phyloP scores from a whole-genome alignment of 164 flowering plant species.

The Aristolochia contorta region DNA sequence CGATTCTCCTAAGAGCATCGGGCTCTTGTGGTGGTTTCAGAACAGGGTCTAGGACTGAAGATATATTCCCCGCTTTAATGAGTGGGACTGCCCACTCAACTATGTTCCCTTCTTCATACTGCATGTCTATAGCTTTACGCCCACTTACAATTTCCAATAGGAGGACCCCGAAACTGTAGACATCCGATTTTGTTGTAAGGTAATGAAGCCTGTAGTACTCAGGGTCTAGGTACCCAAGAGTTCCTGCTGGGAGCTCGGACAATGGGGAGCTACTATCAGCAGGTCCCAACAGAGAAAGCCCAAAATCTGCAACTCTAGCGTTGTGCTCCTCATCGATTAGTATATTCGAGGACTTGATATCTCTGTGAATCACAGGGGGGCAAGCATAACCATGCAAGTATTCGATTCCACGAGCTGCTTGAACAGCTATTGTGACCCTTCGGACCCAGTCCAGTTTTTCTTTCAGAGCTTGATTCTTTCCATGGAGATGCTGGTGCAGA shows the following conservation, averaged over 20 bases:
- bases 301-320: constrained; percentile 92
- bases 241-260: constrained; percentile 92
- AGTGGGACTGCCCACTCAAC: constrained; percentile 98
- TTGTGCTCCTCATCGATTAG: constrained; percentile 91
- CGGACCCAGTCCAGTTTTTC: constrained; percentile 80
- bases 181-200: constrained; percentile 90
- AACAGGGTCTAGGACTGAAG: constrained; percentile 59
- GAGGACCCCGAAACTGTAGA: constrained; percentile 88
- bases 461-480: constrained; percentile 48
- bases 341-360: constrained; percentile 90
- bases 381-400: constrained; percentile 96
- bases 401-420: constrained; percentile 94
- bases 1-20: constrained; percentile 69
- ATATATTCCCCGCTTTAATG: constrained; percentile 60
- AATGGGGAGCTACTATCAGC: constrained; percentile 75
- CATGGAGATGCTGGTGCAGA: constrained; percentile 81
- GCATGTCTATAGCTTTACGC: constrained; percentile 87
- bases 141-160: constrained; percentile 85
- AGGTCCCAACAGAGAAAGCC: constrained; percentile 90
- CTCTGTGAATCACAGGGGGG: constrained; percentile 93
- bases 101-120: constrained; percentile 76
- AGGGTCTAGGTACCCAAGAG: constrained; percentile 91
- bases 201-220: constrained; percentile 92
- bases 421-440: constrained; percentile 87
- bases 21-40: constrained; percentile 53